Conservation (phyloP, 2,329 filamentous ascomycete species). For the Penicillium vulpinum region DNA sequence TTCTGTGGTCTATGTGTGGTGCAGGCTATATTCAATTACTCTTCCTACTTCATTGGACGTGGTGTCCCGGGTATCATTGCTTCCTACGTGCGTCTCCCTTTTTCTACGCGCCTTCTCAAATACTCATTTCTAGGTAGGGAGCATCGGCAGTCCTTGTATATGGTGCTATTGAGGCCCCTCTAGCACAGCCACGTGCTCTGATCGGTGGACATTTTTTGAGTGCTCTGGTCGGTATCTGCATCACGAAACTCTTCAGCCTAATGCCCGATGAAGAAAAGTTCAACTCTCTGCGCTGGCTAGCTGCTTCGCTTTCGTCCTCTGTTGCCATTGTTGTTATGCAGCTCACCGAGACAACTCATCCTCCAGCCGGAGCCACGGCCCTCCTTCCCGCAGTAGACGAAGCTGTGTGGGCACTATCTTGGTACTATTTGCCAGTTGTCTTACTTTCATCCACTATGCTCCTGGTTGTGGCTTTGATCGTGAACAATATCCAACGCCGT, state of each 20-base stretch:
- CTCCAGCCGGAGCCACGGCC: neutral
- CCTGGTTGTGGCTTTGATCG: neutral
- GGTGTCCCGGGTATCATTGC: neutral
- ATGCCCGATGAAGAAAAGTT: neutral
- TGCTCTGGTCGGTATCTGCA: neutral
- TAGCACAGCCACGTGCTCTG: neutral
- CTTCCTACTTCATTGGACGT: slow-evolving; percentile 2
- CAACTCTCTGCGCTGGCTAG: neutral
- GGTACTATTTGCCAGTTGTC: neutral
- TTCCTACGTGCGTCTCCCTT: neutral
- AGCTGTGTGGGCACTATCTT: neutral
- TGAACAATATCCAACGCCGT: neutral
- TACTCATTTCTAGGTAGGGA: neutral
- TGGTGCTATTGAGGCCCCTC: neutral
- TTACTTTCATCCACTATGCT: neutral
- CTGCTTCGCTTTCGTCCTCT: neutral
- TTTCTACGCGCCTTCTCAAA: neutral
- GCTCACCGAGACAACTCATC: neutral
- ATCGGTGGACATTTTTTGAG: neutral
- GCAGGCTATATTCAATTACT: slow-evolving; percentile 29
- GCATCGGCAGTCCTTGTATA: neutral
- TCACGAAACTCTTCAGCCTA: neutral
- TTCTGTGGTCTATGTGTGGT: slow-evolving; percentile 27
- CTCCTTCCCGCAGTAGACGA: neutral
- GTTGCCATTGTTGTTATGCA: neutral